A percentile compares a stretch with the other conserved stretches of the same genome.
phyloP scores from a whole-genome alignment of 768 basidiomycete genomes.

The Psilocybe azurescens region DNA sequence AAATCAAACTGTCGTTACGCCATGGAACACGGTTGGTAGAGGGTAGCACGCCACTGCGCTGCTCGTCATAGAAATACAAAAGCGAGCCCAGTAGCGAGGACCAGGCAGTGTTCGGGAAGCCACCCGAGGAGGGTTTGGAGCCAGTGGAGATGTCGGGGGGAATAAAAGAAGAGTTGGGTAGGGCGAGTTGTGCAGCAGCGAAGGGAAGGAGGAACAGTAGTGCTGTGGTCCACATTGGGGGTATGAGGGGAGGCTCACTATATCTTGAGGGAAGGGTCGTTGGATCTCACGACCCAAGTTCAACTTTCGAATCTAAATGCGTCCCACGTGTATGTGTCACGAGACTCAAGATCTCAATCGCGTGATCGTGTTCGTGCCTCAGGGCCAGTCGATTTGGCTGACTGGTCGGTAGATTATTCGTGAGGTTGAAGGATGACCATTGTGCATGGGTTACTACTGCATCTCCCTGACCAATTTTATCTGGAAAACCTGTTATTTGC shows the following conservation, averaged over 20 bases:
- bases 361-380: constrained; percentile 18
- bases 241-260: constrained; percentile 6
- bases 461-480: no score
- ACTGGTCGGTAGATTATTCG: no score
- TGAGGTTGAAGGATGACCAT: no score
- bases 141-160: constrained; percentile 67
- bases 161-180: constrained; percentile 67
- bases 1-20: constrained; percentile 81
- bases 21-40: constrained; percentile 77
- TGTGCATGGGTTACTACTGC: no score
- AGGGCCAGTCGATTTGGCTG: background rate
- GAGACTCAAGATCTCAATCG: constrained; percentile 7
- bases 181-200: constrained; percentile 56
- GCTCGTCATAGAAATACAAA: constrained; percentile 91
- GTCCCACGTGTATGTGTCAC: constrained; percentile 16
- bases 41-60: constrained; percentile 80
- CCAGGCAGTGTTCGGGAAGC: constrained; percentile 79
- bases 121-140: constrained; percentile 48
- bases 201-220: constrained; percentile 31
- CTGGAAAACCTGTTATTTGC: background rate
- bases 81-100: constrained; percentile 78
- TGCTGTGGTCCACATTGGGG: constrained; percentile 28
- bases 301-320: constrained; percentile 21
- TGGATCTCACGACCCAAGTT: constrained; percentile 12
- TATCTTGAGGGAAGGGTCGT: background rate